Percentiles rank a stretch among this genome's conserved stretches.
These are phyloP conservation scores for Yamadazyma pseudoaaseri DNA, from an alignment of 1,139 yeast species.

Conservation along the genomic window DNA sequence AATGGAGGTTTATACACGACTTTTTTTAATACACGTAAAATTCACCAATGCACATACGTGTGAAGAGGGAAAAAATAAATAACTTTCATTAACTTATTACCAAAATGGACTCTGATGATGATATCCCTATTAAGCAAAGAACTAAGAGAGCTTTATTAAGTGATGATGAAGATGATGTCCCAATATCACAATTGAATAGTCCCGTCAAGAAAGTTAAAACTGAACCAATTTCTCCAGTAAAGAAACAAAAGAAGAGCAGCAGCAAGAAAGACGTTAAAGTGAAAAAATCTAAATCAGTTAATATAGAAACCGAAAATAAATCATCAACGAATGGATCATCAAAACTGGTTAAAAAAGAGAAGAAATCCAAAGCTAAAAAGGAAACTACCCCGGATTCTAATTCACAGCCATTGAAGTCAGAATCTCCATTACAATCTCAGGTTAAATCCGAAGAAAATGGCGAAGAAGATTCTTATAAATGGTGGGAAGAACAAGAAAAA, in stretches of 20 bases:
- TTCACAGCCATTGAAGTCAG: neutral
- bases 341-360: conserved; percentile 2
- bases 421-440: neutral
- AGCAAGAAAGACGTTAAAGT: neutral
- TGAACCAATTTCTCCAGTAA: conserved; percentile 3
- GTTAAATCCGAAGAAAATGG: conserved; percentile 40
- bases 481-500: conserved; percentile 75
- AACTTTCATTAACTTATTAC: conserved; percentile 1
- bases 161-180: conserved; percentile 15
- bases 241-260: conserved; percentile 1
- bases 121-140: conserved; percentile 15
- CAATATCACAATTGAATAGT: conserved; percentile 11
- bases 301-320: neutral
- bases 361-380: conserved; percentile 1
- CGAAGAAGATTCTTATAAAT: conserved; percentile 63
- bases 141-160: conserved; percentile 10
- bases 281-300: conserved; percentile 1
- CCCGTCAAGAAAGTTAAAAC: conserved; percentile 6
- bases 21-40: no score
- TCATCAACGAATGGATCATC: conserved; percentile 8
- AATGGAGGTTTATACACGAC: no score
- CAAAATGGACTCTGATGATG: conserved; percentile 14
- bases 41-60: no score
- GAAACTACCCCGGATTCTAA: conserved; percentile 1
- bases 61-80: conserved; percentile 1